Base-by-base conservation (phyloP, 495 filamentous ascomycete species). In the Tuber umbilicatum region DNA sequence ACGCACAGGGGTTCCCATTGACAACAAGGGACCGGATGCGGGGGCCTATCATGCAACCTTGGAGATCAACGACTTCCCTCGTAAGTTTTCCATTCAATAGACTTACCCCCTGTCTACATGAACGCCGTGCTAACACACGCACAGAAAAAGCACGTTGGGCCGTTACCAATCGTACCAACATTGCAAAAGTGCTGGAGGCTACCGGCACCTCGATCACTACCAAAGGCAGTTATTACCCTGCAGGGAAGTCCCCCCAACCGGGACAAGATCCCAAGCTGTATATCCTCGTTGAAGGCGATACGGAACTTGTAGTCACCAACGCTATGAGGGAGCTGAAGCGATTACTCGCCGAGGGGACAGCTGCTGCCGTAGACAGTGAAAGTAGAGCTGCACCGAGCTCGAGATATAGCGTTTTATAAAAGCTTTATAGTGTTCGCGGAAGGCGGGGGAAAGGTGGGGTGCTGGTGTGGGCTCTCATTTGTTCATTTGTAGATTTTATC, bases 21-120 rank as follows among this genome's bases (percentile, higher is more conserved):
- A 99, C 86, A 99, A 99, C 83, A 97, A 97, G 83, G 95, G 95
- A 6, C 95, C 95, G 19, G 95, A 99, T 85, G 95, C 95, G 12
- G 95, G 95, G 41, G 93, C 93, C 19, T 99, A 95, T 89, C 95
- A 99, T 83, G 93, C 95, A 40, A 98, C 94, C 5, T 85, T 99
- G 79, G 96, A 98, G 83, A 98, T 99, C 87, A 99, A 99, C 83
- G 95, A 98, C 84, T 98, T 97, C 84, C 96, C 95, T 40, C 95
- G 89, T 90, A 87, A 86, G 89, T 86, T 83, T 73, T 45, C 37
- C 3, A 9, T 50, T 72, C 42, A 37, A 68, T 74, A 40, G 45
- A 31, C 21, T 27, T 23, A 35, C 19, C 64, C 35, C 17, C 50
- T 70, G 23, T 55, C 16, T 47, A 17, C 27, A 42, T 27, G 42